phyloP scores from a whole-genome alignment of 352 stramenopile genomes.

The Phytophthora sojae region DNA sequence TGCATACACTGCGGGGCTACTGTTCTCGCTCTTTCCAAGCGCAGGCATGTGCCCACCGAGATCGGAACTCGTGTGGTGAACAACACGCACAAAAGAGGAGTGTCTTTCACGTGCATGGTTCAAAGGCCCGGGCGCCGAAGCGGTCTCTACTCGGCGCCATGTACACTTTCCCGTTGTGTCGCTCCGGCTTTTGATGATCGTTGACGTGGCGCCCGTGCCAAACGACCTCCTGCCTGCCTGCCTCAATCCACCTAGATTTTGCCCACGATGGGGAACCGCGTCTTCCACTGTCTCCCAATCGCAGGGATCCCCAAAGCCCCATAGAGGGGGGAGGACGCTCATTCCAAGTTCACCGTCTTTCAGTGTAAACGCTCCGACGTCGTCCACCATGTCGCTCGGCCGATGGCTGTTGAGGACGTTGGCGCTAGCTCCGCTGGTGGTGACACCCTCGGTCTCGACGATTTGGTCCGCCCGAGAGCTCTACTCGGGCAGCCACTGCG shows the following conservation, averaged over 20 bases:
- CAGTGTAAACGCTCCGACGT: background rate
- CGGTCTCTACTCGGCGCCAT: slow-evolving; percentile 16
- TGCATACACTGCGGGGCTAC: too few species aligned
- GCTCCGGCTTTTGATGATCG: slow-evolving; percentile 27
- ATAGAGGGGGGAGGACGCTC: slow-evolving; percentile 18
- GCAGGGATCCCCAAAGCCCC: slow-evolving; percentile 8
- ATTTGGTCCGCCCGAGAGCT: slow-evolving; percentile 33
- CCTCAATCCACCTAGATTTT: slow-evolving; percentile 36
- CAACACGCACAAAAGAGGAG: background rate
- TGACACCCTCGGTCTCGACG: slow-evolving; percentile 19
- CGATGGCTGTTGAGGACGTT: slow-evolving; percentile 21
- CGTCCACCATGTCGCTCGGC: slow-evolving; percentile 21
- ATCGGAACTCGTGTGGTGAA: background rate
- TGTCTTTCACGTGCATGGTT: slow-evolving; percentile 13
- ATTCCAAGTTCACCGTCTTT: slow-evolving; percentile 30
- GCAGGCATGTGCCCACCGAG: slow-evolving; percentile 1
- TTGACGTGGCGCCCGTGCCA: slow-evolving; percentile 26
- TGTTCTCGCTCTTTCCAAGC: background rate
- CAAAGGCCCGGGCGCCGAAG: slow-evolving; percentile 15
- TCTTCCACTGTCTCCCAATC: slow-evolving; percentile 41
- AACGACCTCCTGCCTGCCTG: slow-evolving; percentile 4
- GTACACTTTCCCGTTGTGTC: slow-evolving; percentile 22
- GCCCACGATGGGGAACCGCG: slow-evolving; percentile 26
- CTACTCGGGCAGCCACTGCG: slow-evolving; percentile 42
- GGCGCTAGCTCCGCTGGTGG: slow-evolving; percentile 11